These are phyloP conservation scores for Piromyces sp. DNA, from an alignment of 192 early-diverging fungal genomes.

Conservation along the genomic window DNA sequence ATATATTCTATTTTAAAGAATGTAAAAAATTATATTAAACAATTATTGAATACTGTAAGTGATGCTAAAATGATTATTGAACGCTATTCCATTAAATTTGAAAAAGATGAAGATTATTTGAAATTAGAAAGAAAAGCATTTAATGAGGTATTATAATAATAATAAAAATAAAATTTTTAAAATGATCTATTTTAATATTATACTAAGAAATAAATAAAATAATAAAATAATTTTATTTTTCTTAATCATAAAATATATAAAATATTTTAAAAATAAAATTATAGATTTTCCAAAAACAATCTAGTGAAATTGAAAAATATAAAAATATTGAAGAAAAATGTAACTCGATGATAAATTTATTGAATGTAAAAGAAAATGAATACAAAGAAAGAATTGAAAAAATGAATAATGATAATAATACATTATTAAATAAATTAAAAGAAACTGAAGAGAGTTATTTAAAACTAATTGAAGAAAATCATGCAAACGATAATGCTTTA, in stretches of 20 bases:
- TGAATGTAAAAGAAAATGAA: neutral
- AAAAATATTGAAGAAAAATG: neutral
- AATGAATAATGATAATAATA: neutral
- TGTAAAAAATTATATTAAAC: neutral
- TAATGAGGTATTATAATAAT: neutral
- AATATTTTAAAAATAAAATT: no score
- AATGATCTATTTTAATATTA: no score
- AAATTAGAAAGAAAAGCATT: neutral
- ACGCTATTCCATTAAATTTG: neutral
- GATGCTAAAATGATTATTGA: neutral
- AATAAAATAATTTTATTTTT: no score
- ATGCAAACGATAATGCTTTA: neutral
- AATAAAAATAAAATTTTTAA: neutral
- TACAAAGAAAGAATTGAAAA: neutral
- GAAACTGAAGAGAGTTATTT: neutral
- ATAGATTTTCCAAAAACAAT: neutral
- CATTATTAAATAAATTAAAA: neutral
- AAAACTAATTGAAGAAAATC: neutral
- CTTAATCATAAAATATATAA: no score
- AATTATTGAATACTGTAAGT: neutral
- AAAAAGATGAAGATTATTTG: neutral
- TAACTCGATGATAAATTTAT: neutral
- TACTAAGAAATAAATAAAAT: no score
- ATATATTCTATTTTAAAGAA: neutral
- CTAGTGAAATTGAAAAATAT: neutral